Evolutionary conservation across 1,139 yeast species (phyloP).

Genomic region (Lodderomyces beijingensis): DNA sequence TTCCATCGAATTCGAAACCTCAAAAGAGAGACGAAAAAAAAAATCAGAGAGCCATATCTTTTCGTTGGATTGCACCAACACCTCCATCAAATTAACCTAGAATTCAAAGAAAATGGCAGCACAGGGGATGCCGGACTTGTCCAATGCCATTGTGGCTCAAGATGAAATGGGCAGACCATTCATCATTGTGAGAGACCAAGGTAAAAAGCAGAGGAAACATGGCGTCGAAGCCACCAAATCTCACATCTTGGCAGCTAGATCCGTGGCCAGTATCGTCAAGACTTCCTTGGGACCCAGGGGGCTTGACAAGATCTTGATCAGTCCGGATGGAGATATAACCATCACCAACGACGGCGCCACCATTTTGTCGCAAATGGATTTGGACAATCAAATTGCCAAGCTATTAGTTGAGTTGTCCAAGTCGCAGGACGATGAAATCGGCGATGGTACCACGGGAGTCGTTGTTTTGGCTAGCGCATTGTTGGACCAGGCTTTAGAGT

Average conservation of each 20-base stretch:
- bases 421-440: constrained; percentile 98
- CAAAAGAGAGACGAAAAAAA: constrained; percentile 15
- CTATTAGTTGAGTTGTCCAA: constrained; percentile 87
- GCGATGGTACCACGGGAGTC: constrained; percentile 99
- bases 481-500: constrained; percentile 88
- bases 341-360: constrained; percentile 99
- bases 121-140: constrained; percentile 84
- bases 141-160: constrained; percentile 97
- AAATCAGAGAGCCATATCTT: background rate
- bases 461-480: constrained; percentile 94
- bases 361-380: constrained; percentile 90
- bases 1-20: constrained; percentile 1
- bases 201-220: constrained; percentile 84
- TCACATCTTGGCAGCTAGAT: constrained; percentile 92
- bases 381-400: constrained; percentile 94
- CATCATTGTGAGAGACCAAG: constrained; percentile 96
- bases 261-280: constrained; percentile 88
- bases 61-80: background rate
- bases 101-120: constrained; percentile 14
- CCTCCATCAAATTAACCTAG: background rate
- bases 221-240: constrained; percentile 95
- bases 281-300: constrained; percentile 98
- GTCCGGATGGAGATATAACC: constrained; percentile 95
- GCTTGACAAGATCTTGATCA: constrained; percentile 87
- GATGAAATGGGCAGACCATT: constrained; percentile 99